Evolutionary conservation across 495 filamentous ascomycete species (phyloP).

Genomic region (Entonaema liquescens): DNA sequence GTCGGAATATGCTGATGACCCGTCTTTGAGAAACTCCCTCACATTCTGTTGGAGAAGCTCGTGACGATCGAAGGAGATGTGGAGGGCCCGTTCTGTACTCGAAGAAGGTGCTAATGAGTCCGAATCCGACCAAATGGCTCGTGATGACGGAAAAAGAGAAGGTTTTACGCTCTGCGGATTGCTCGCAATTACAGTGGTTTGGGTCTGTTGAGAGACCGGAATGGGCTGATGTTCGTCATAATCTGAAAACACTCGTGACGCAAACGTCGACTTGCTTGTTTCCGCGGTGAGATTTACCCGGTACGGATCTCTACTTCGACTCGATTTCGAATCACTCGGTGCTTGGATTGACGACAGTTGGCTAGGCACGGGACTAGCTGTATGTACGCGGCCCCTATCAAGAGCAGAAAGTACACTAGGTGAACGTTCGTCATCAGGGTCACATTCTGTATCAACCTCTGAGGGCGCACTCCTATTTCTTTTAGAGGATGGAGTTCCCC

Average conservation of each 20-base stretch:
- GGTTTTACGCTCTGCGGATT: conserved; percentile 17
- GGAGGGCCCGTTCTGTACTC: conserved; percentile 36
- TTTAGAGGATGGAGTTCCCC: conserved; percentile 17
- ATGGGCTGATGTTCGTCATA: conserved; percentile 12
- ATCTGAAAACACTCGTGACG: conserved; percentile 45
- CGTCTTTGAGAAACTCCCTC: neutral
- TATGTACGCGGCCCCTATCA: conserved; percentile 40
- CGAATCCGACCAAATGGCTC: conserved; percentile 19
- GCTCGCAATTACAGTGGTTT: conserved; percentile 42
- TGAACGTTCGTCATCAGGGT: conserved; percentile 40
- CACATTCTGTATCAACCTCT: conserved; percentile 32
- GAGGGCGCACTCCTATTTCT: conserved; percentile 25
- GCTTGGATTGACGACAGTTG: conserved; percentile 2
- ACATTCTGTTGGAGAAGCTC: conserved; percentile 15
- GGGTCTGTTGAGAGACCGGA: conserved; percentile 34
- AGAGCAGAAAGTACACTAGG: conserved; percentile 38
- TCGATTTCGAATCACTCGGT: neutral
- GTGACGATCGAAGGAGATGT: conserved; percentile 20
- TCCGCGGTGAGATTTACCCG: conserved; percentile 16
- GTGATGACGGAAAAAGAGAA: neutral
- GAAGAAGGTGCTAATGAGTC: conserved; percentile 38
- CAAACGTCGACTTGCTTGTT: conserved; percentile 32
- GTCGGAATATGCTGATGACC: conserved; percentile 6
- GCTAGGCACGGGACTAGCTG: conserved; percentile 30
- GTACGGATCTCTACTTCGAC: conserved; percentile 15